Base-by-base conservation (phyloP, 2,329 filamentous ascomycete species). In the Fonsecaea multimorphosa region DNA sequence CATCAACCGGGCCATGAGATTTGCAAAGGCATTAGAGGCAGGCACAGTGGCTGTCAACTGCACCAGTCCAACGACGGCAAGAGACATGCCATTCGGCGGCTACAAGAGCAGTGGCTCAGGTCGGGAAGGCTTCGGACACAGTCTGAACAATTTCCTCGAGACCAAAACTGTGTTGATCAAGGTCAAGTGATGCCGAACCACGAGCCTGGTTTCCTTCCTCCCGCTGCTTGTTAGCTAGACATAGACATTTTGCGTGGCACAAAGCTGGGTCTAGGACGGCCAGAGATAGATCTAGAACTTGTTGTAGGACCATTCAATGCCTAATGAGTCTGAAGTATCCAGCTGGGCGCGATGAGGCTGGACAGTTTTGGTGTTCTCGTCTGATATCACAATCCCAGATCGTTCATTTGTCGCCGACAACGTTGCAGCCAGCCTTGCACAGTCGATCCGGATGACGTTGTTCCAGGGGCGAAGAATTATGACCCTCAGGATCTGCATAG, bases 91-190 rank as follows among this genome's bases (percentile, higher is more conserved):
- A 36, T 93, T 93, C 71, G 89, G 90, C 61, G 92, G 92, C 0
- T 92, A 86, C 83, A 94, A 93, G 80, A 86, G 92, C 79, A 87
- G 83, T 29, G 91, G 92, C 68, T 90, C 93, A 64, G 91, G 91
- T 52, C 87, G 90, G 63, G 92, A 96, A 77, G 81, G 91, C 3
- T 89, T 89, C 68, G 87, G 90, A 81, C 86, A 85, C 51, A 89
- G 85, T 3, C 74, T 88, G 68, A 84, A 85, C 65, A 84, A 84
- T 16, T 89, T 88, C 73, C 84, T 84, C 31, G 85, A 87, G 72
- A 80, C 82, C 66, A 88, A 88, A 79, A 79, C 80, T n/a, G 74
- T 82, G 53, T 77, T 81, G 73, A 77, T 82, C 38, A 82, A 82
- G 64, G 68, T 70, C 34, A 58, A 57, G 40, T 59, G 40, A 52